Base-by-base conservation (phyloP, 2,329 filamentous ascomycete genomes). In the Ceratocystis ficicola region DNA sequence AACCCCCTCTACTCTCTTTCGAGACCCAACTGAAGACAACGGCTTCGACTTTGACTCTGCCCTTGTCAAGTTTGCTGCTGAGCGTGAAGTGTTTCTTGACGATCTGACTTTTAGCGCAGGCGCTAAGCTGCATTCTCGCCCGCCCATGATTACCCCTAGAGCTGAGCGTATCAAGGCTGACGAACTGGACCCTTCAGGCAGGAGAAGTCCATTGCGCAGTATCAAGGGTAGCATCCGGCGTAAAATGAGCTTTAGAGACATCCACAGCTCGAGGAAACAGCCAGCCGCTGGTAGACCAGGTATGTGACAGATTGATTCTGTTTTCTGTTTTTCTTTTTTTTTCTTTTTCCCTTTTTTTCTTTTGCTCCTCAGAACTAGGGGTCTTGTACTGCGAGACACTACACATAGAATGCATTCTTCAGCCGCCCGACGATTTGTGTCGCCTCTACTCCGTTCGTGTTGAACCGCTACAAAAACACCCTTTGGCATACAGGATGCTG, bases 11-110 rank as follows among this genome's bases (percentile, higher is more conserved):
- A 73, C 73, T 52, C 70, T 78, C 44, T 75, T 82, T 69, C 77
- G 76, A 67, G 66, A 67, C 46, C 66, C 66, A 7, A 67, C 66
- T 0, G 66, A 67, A 17, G 66, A 67, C 25, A 63, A 65, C 4
- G 90, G 95, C 73, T 90, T 89, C 72, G 94, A 97, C 75, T 99
- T 99, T 72, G 94, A 97, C 73, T 86, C 89, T 72, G 93, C 94
- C 30, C 80, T 99, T 70, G 79, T 91, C 72, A 97, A 96, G 77
- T 99, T 99, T 74, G 91, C 94, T 59, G 88, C 87, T n/a, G 93
- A 97, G 77, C 83, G 94, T 69, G 94, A 99, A 72, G 88, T 87
- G 68, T 99, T 99, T 72, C 79, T 97, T 64, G 90, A 95, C 69
- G 94, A 99, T 74, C 82, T 97, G 65, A 90, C 87, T 70, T 91